Evolutionary conservation across 2,329 filamentous ascomycete species (phyloP), one percentile per base, ranked within the genome.

Genomic region (Chaetomiaceae sp.): DNA sequence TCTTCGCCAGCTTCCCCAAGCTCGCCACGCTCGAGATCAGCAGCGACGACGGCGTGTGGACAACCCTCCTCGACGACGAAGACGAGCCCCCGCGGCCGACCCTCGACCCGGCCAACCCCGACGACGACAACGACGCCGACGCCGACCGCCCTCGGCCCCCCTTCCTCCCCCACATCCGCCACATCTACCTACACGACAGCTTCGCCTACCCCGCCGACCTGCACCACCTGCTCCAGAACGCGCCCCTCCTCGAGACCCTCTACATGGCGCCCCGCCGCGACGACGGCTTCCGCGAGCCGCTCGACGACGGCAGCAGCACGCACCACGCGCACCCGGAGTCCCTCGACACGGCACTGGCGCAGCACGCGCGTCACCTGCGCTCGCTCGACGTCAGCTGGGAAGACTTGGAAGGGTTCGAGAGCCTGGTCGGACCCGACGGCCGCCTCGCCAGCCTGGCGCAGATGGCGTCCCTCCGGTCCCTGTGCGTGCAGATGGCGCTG

Each of bases 161-260:
- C 14, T 54, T 51, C 43, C 51, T 60, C 4, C 18, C 24, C 29
- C 30, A 41, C 10, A 44, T 58, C 48, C 44, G 38, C 11, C 56
- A 59, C 42, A 47, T 61, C 37, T 60, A 53, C 51, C 55, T 61
- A 14, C 55, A 59, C 52, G 20, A 56, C 44, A 58, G 56, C 48
- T 24, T 51, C 36, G 47, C 54, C 32, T 50, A 44, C 42, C 59
- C 59, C 8, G 40, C 41, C n/a, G 47, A 58, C 41, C 45, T 61
- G 9, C 39, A 55, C 43, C 45, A 53, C 4, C 27, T 60, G 24
- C 45, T 61, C 14, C 36, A 27, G 10, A 54, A 58, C 46, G 57
- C 57, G 8, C 57, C 58, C 4, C 22, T 47, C 10, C 55, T 60
- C 33, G 45, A 56, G 44, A 58, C 57, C 4, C 53, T 61, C 14